A percentile compares a stretch with the other conserved stretches of the same genome.
phyloP scores from a whole-genome alignment of 106 monocot species.

The Dendrobium chrysotoxum region DNA sequence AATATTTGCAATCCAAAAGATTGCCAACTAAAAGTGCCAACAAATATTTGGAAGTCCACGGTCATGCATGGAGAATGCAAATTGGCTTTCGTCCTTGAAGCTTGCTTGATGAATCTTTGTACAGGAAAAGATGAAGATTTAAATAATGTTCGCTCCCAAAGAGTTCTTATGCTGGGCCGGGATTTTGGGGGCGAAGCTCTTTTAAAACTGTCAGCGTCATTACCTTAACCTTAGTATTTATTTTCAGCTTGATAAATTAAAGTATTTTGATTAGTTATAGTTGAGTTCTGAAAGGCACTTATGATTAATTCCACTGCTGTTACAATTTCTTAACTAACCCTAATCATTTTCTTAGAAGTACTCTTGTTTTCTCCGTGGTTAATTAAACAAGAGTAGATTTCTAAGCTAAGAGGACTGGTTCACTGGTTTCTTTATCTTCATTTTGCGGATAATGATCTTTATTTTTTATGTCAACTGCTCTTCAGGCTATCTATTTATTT shows the following conservation, averaged over 20 bases:
- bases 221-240: background rate
- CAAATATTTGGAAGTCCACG: too few relatives aligned
- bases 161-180: too few relatives aligned
- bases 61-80: too few relatives aligned
- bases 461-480: background rate
- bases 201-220: background rate
- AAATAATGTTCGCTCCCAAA: too few relatives aligned
- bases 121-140: too few relatives aligned
- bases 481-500: constrained; percentile 78
- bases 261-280: background rate
- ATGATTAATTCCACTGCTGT: background rate
- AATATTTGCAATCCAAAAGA: too few relatives aligned
- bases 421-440: background rate
- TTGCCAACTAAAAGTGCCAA: too few relatives aligned
- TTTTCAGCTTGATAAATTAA: background rate
- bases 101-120: too few relatives aligned
- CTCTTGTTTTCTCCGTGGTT: background rate
- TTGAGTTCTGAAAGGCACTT: background rate
- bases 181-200: too few relatives aligned
- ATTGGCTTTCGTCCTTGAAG: too few relatives aligned
- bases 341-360: background rate
- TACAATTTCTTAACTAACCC: background rate
- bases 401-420: background rate
- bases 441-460: background rate
- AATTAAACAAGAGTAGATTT: background rate